These are phyloP conservation scores for Zangia roseola DNA, from an alignment of 768 basidiomycete genomes.

Conservation along the genomic window DNA sequence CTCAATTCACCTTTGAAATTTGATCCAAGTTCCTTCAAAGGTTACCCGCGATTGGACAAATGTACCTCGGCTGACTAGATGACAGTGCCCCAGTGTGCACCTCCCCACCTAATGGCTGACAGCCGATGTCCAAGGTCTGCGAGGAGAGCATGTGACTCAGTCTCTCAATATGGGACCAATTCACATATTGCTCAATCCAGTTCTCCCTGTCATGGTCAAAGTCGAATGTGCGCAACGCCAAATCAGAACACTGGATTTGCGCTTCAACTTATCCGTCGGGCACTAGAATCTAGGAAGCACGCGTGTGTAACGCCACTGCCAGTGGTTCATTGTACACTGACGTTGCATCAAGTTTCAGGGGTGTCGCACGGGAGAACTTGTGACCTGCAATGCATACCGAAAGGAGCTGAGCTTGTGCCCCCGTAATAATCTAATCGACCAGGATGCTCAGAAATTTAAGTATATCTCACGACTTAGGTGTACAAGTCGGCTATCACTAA, in stretches of 20 bases:
- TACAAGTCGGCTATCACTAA: neutral
- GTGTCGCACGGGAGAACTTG: neutral
- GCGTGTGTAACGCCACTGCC: constrained; percentile 8
- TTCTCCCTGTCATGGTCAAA: neutral
- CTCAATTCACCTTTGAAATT: too few relatives aligned
- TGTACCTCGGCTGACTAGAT: neutral
- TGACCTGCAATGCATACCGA: neutral
- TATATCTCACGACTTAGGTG: neutral
- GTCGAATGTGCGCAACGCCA: neutral
- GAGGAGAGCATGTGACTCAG: neutral
- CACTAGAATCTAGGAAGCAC: neutral
- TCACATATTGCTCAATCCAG: neutral
- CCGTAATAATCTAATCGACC: neutral
- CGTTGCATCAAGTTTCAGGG: constrained; percentile 8
- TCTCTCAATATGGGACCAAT: neutral
- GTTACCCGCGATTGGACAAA: too few relatives aligned
- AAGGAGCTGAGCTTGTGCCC: neutral
- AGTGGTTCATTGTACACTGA: constrained; percentile 4
- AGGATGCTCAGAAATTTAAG: neutral
- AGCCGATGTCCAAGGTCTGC: neutral
- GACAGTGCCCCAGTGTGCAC: neutral
- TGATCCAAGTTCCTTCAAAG: too few relatives aligned
- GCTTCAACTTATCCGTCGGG: neutral
- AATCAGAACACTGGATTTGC: constrained; percentile 2
- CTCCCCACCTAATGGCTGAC: neutral